A percentile compares a stretch with the other conserved stretches of the same genome.
These are phyloP conservation scores for Neospermospora avenae DNA, from an alignment of 2,329 filamentous ascomycete genomes.

Conservation along the genomic window DNA sequence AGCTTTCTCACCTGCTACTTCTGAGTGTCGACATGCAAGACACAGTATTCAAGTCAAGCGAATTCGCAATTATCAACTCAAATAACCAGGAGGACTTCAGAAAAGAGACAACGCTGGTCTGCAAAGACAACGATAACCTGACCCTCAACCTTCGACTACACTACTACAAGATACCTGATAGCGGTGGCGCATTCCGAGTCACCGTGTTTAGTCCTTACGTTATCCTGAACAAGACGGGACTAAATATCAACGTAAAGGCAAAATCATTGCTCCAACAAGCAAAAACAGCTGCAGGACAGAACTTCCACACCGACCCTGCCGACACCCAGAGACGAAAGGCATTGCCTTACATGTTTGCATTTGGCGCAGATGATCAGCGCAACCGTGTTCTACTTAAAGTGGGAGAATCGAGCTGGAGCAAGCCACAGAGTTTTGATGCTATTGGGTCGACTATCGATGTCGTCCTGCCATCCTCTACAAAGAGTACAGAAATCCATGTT, in stretches of 20 bases:
- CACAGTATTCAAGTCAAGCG: constrained; percentile 88
- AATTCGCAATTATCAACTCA: constrained; percentile 96
- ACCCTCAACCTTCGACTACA: constrained; percentile 80
- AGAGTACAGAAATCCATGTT: constrained; percentile 79
- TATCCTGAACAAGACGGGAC: constrained; percentile 89
- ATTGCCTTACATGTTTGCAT: constrained; percentile 95
- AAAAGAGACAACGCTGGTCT: constrained; percentile 72
- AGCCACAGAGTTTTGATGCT: constrained; percentile 95
- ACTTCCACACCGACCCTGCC: constrained; percentile 49
- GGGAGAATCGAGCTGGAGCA: constrained; percentile 91
- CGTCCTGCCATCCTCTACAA: constrained; percentile 68
- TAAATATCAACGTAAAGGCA: constrained; percentile 82
- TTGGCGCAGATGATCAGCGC: constrained; percentile 79
- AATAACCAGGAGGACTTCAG: constrained; percentile 84
- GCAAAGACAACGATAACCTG: constrained; percentile 82
- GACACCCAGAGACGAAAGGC: constrained; percentile 64
- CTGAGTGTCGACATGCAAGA: constrained; percentile 97
- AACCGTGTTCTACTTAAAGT: constrained; percentile 88
- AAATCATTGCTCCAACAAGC: constrained; percentile 86
- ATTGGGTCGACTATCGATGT: constrained; percentile 92
- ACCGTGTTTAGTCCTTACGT: constrained; percentile 95
- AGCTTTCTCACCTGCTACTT: constrained; percentile 87
- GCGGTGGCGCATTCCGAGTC: constrained; percentile 93
- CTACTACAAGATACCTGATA: constrained; percentile 86
- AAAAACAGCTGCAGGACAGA: constrained; percentile 79